These are phyloP conservation scores for Cucurbita maxima DNA, from an alignment of 306 rosid species.

Conservation along the genomic window DNA sequence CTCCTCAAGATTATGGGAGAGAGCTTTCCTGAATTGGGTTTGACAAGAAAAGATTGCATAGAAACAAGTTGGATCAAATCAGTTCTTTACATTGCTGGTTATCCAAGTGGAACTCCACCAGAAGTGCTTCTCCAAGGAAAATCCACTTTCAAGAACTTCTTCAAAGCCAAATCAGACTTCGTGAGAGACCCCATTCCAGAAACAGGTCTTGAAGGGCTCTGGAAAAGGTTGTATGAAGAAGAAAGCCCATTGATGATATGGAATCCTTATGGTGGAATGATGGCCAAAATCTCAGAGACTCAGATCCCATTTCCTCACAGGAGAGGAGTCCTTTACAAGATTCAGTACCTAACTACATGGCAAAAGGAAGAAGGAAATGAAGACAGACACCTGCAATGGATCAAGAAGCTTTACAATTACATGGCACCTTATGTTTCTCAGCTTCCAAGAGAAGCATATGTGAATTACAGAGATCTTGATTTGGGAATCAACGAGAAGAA, in stretches of 20 bases:
- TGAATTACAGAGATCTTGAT: conserved; percentile 79
- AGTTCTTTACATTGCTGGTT: conserved; percentile 59
- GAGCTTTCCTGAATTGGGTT: conserved; percentile 57
- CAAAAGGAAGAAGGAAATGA: conserved; percentile 17
- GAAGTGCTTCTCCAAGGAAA: conserved; percentile 55
- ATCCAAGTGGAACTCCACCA: conserved; percentile 33
- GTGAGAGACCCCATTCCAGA: conserved; percentile 51
- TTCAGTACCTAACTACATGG: conserved; percentile 50
- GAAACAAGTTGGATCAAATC: conserved; percentile 70
- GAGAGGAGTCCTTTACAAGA: conserved; percentile 48
- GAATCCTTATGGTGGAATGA: conserved; percentile 73
- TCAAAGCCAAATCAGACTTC: conserved; percentile 84
- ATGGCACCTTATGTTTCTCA: conserved; percentile 57
- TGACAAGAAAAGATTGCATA: conserved; percentile 31
- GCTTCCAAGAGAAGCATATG: conserved; percentile 67
- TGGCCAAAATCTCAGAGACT: conserved; percentile 44
- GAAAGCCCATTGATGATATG: conserved; percentile 33
- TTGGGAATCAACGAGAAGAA: conserved; percentile 61
- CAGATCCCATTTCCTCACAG: conserved; percentile 66
- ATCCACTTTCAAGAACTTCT: conserved; percentile 46
- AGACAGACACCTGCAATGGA: conserved; percentile 50
- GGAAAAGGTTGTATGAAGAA: conserved; percentile 52
- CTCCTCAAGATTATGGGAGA: conserved; percentile 36
- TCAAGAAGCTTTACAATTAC: conserved; percentile 53
- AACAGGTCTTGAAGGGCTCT: conserved; percentile 41